Conservation (phyloP, 2,329 filamentous ascomycete species). For the Whalleya microplaca region DNA sequence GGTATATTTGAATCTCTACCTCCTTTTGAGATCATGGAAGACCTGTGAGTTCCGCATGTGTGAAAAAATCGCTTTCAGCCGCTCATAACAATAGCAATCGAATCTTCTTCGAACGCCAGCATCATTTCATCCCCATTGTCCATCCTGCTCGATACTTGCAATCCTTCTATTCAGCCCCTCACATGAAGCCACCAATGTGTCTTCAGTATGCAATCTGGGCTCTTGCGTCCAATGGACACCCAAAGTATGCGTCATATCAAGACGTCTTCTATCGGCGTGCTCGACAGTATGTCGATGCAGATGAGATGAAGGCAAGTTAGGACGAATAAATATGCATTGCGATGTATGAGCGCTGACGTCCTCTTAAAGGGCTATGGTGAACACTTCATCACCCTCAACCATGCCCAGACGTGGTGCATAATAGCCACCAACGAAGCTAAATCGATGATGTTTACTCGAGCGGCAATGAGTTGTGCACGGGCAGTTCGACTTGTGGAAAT, state of each 20-base stretch:
- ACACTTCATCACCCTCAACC: slow-evolving; percentile 74
- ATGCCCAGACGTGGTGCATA: slow-evolving; percentile 80
- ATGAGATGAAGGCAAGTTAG: slow-evolving; percentile 74
- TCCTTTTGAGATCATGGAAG: slow-evolving; percentile 77
- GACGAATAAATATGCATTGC: not conserved
- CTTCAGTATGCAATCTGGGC: slow-evolving; percentile 91
- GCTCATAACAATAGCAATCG: slow-evolving; percentile 56
- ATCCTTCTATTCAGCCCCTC: slow-evolving; percentile 71
- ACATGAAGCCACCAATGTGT: slow-evolving; percentile 79
- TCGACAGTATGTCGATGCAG: slow-evolving; percentile 79
- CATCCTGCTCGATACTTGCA: slow-evolving; percentile 77
- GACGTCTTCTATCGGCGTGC: slow-evolving; percentile 81
- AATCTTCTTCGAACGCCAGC: slow-evolving; percentile 75
- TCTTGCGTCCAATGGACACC: slow-evolving; percentile 70
- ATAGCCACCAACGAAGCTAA: slow-evolving; percentile 82
- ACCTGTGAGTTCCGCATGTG: slow-evolving; percentile 62
- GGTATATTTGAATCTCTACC: slow-evolving; percentile 84
- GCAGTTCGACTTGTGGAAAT: slow-evolving; percentile 75
- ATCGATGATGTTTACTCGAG: slow-evolving; percentile 80
- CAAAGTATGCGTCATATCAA: slow-evolving; percentile 73
- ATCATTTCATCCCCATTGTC: slow-evolving; percentile 75
- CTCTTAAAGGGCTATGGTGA: slow-evolving; percentile 69
- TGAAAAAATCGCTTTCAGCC: slow-evolving; percentile 5
- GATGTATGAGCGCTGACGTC: slow-evolving; percentile 10
- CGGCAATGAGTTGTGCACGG: slow-evolving; percentile 79